Conservation (phyloP, 2,329 filamentous ascomycete genomes). For the Alternaria rosae region DNA sequence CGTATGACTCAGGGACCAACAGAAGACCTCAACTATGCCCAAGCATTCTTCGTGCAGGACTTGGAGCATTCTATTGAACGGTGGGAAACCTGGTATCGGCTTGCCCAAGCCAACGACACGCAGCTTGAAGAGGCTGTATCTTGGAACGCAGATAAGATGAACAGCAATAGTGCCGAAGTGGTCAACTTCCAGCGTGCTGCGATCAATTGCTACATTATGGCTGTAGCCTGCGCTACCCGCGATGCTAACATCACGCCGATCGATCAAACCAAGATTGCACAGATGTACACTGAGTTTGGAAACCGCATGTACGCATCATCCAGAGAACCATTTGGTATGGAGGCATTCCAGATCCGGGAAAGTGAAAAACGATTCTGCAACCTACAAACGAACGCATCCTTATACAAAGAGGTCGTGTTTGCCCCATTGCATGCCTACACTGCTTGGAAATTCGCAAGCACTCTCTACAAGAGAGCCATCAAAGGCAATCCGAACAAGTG, state of each 20-base stretch:
- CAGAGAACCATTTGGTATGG: conserved; percentile 72
- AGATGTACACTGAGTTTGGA: conserved; percentile 73
- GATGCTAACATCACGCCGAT: conserved; percentile 63
- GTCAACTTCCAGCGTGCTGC: conserved; percentile 78
- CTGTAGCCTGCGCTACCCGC: conserved; percentile 67
- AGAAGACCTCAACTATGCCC: conserved; percentile 82
- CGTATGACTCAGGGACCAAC: conserved; percentile 79
- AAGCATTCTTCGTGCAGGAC: conserved; percentile 80
- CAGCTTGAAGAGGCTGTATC: conserved; percentile 86
- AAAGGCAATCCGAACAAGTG: conserved; percentile 67
- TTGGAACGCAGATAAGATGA: conserved; percentile 91
- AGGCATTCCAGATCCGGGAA: conserved; percentile 66
- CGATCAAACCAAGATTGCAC: conserved; percentile 65
- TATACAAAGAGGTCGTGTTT: conserved; percentile 67
- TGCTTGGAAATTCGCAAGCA: conserved; percentile 70
- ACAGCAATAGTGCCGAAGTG: conserved; percentile 78
- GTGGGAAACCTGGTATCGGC: conserved; percentile 91
- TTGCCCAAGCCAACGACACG: conserved; percentile 86
- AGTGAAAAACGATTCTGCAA: conserved; percentile 70
- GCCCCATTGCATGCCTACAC: conserved; percentile 65
- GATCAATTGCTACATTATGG: conserved; percentile 80
- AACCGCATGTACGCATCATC: conserved; percentile 73
- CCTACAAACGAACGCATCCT: conserved; percentile 53
- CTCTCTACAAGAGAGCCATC: conserved; percentile 67
- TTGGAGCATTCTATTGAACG: conserved; percentile 80